Percentiles rank a stretch among this genome's conserved stretches.
Evolutionary conservation across 768 basidiomycete species (phyloP).

Genomic region (Butyriboletus loyo): DNA sequence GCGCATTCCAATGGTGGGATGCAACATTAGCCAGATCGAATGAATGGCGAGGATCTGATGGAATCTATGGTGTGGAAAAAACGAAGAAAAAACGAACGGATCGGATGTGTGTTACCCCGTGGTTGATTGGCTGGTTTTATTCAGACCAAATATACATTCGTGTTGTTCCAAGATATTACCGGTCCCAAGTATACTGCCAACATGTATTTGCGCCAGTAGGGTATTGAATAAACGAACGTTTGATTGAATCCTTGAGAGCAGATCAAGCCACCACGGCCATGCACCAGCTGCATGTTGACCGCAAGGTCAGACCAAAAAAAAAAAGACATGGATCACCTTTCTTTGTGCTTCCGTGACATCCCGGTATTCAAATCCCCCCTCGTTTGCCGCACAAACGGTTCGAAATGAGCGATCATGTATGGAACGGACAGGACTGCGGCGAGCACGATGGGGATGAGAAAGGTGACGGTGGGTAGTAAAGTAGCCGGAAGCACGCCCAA

Average conservation of each 20-base stretch:
- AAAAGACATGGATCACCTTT: constrained; percentile 10
- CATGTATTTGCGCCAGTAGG: not conserved
- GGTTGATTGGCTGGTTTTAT: not conserved
- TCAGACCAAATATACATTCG: not conserved
- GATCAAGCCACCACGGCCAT: constrained; percentile 20
- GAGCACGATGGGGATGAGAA: constrained; percentile 30
- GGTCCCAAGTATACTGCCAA: not conserved
- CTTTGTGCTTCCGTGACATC: constrained; percentile 12
- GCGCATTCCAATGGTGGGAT: not conserved
- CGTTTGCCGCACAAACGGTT: constrained; percentile 23
- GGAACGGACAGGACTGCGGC: constrained; percentile 21
- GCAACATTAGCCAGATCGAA: not conserved
- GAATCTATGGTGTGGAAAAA: constrained; percentile 12
- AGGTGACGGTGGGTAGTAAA: constrained; percentile 34
- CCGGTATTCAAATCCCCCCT: constrained; percentile 16
- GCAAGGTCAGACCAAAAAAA: not conserved
- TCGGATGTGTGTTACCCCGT: not conserved
- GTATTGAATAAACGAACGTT: constrained; percentile 4
- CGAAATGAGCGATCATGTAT: constrained; percentile 19
- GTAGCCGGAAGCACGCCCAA: constrained; percentile 59
- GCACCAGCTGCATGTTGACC: constrained; percentile 25
- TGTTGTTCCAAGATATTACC: not conserved
- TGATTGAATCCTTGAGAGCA: not conserved
- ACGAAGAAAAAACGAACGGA: not conserved
- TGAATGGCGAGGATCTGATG: constrained; percentile 9